These are phyloP conservation scores for Argentina anserina DNA, from an alignment of 306 rosid genomes.

Conservation along the genomic window DNA sequence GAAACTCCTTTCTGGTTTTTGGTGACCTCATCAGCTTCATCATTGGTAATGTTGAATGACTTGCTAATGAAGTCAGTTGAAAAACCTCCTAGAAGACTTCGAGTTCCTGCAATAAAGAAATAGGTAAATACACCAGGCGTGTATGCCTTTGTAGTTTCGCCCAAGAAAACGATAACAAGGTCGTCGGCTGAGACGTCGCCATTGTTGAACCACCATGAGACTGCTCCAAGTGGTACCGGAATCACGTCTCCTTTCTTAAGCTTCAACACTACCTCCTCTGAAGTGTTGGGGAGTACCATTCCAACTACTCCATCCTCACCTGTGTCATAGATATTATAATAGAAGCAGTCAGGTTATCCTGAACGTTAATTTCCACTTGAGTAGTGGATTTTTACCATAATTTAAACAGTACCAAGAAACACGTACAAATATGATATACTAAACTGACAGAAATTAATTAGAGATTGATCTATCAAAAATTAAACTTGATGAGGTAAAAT, in stretches of 20 bases:
- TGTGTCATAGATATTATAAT: constrained; percentile 5
- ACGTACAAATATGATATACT: too few species aligned
- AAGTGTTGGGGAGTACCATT: constrained; percentile 22
- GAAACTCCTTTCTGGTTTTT: constrained; percentile 41
- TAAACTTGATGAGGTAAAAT: too few species aligned
- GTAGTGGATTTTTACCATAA: too few species aligned
- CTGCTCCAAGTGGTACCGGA: constrained; percentile 43
- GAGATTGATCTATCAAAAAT: too few species aligned
- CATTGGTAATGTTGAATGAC: constrained; percentile 20
- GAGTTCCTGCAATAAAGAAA: constrained; percentile 41
- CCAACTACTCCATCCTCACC: constrained; percentile 53
- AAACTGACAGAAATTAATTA: too few species aligned
- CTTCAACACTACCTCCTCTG: constrained; percentile 43
- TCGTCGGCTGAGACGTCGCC: constrained; percentile 36
- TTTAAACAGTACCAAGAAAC: too few species aligned
- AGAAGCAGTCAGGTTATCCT: too few species aligned
- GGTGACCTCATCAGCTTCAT: constrained; percentile 35
- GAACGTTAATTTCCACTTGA: too few species aligned
- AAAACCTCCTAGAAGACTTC: constrained; percentile 39
- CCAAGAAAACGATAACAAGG: constrained; percentile 38
- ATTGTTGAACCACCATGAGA: constrained; percentile 78
- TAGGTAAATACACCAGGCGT: constrained; percentile 46
- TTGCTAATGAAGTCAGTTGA: constrained; percentile 37
- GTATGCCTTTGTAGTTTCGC: constrained; percentile 40
- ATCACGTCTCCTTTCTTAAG: constrained; percentile 51